These are phyloP conservation scores for Penicillium salamii DNA, from an alignment of 495 filamentous ascomycete species.

Conservation along the genomic window DNA sequence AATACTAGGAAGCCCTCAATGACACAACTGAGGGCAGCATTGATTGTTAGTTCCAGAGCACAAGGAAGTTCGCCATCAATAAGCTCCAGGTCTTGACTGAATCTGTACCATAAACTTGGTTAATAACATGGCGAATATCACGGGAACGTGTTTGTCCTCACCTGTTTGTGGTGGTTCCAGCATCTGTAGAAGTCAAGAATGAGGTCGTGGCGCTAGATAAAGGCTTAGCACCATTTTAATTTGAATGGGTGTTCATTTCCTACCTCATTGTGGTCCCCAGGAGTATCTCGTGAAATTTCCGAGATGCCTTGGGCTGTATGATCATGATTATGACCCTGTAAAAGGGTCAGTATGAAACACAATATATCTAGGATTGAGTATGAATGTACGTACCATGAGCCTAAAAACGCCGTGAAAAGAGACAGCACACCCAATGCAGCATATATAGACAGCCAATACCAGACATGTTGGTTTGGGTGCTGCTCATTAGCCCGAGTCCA, in stretches of 20 bases:
- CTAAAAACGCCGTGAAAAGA: constrained; percentile 11
- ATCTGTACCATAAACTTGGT: constrained; percentile 7
- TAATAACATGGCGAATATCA: background rate
- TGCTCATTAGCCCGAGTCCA: constrained; percentile 25
- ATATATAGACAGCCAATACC: constrained; percentile 23
- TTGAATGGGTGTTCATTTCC: background rate
- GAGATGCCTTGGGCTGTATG: constrained; percentile 18
- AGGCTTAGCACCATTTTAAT: background rate
- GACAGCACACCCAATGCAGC: constrained; percentile 14
- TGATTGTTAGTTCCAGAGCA: constrained; percentile 14
- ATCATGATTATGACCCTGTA: constrained; percentile 19
- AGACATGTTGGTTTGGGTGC: constrained; percentile 31
- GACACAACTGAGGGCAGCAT: constrained; percentile 10
- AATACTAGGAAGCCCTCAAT: constrained; percentile 19
- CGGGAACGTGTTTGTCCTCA: background rate
- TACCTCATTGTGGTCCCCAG: constrained; percentile 21
- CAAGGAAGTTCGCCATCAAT: constrained; percentile 46
- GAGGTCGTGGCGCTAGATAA: constrained; percentile 18
- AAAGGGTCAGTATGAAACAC: background rate
- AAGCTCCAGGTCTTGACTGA: constrained; percentile 41
- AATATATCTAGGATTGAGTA: background rate
- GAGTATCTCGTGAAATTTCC: constrained; percentile 18
- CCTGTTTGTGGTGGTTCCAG: constrained; percentile 23
- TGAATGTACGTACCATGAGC: constrained; percentile 12
- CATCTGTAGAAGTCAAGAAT: constrained; percentile 21